phyloP scores from a whole-genome alignment of 2,329 filamentous ascomycete species.

The Colletotrichum lentis region DNA sequence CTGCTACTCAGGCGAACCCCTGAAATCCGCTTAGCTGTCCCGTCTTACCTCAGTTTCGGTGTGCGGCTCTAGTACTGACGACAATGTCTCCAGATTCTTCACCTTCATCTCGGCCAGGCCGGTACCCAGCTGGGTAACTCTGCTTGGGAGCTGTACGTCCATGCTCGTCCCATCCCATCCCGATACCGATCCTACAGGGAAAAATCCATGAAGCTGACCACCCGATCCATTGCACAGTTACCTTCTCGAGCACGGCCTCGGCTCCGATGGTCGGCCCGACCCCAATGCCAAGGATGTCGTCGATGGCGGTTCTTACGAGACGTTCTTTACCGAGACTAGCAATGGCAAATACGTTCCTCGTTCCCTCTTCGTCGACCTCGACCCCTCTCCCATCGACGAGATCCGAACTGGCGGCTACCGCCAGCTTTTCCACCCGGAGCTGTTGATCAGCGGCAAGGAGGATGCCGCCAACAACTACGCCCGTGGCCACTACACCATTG shows the following conservation, averaged over 20 bases:
- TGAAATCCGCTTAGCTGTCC: conserved; percentile 15
- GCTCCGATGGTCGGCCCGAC: conserved; percentile 69
- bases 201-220: conserved; percentile 40
- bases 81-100: conserved; percentile 61
- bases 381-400: conserved; percentile 77
- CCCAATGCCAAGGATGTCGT: conserved; percentile 66
- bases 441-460: conserved; percentile 77
- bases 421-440: conserved; percentile 76
- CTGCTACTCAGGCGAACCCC: conserved; percentile 27
- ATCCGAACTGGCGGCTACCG: conserved; percentile 74
- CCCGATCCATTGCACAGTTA: conserved; percentile 58
- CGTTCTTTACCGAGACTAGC: conserved; percentile 78
- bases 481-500: conserved; percentile 78
- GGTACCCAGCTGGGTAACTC: conserved; percentile 78
- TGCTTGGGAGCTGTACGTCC: conserved; percentile 77
- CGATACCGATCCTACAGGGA: conserved; percentile 13
- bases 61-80: conserved; percentile 19
- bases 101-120: conserved; percentile 73
- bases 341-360: conserved; percentile 76
- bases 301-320: conserved; percentile 73
- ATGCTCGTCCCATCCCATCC: conserved; percentile 11
- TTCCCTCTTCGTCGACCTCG: conserved; percentile 76
- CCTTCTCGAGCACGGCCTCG: conserved; percentile 76
- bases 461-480: conserved; percentile 82
- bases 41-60: conserved; percentile 18